Base-by-base conservation (phyloP, 2,329 filamentous ascomycete genomes). In the Penicillium aurantiogriseum region DNA sequence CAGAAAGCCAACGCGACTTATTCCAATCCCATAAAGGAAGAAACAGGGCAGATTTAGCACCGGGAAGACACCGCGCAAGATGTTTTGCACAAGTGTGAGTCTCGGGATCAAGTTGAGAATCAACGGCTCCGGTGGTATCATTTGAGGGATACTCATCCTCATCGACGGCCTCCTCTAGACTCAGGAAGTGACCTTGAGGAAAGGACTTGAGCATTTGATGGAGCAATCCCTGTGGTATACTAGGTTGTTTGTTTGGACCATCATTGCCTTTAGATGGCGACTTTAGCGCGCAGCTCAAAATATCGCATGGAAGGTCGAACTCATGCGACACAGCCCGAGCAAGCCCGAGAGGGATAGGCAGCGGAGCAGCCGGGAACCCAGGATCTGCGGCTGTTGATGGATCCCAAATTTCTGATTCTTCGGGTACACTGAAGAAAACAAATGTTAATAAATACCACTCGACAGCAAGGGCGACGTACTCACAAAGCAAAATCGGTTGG, bases 21-120 rank as follows among this genome's bases (percentile, higher is more conserved):
- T 69, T 67, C 64, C 65, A 71, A 49, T 71, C 69, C 70, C 69
- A 73, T 5, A 73, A 27, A 2, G 71, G 71, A 29, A 71, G 45
- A 42, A 71, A 71, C 5, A 70, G 44, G 13, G 67, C 44, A 0
- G 63, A 69, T 17, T 53, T 60, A 2, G 67, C 69, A 13, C 56
- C 58, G 0, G 68, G 66, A 23, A 67, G 63, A 15, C 49, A 57
- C 7, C 52, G 49, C 1, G 59, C 57, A 7, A 70, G 53, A 11
- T 35, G 19, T 51, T 52, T 29, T 15, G 38, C 23, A 54, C 44
- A 36, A 15, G 15, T 47, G 0, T 23, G 31, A 7, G 38, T 27
- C 4, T 43, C 38, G 5, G 15, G 23, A 8, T 51, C 45, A 8
- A 21, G 10, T 21, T 8, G 15, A n/a, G 19, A 40, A n/a, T 47